Evolutionary conservation across 1,284 basidiomycete species (phyloP), one percentile per base, ranked within the genome.

Genomic region (Agroathelia rolfsii): DNA sequence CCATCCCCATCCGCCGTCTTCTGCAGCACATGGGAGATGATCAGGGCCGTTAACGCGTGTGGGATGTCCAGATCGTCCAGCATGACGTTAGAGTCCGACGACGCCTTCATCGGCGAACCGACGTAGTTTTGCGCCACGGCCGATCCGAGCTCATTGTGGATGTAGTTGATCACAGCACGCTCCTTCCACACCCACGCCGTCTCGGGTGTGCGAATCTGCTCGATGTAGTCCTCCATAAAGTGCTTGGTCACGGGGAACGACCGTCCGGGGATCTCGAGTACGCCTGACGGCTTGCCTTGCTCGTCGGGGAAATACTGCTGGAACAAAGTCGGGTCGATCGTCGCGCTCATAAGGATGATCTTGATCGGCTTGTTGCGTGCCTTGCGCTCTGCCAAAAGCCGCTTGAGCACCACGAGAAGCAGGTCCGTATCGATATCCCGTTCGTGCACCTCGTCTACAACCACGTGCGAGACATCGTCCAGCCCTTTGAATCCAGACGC

Each of bases 381-480:
- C 48, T 74, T 79, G 42, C 92, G 73, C 43, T 92, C 82, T 5
- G 71, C 73, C 43, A 95, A 56, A 13, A 95, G 58, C 14, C 86
- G 77, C 59, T 94, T 93, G 42, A 97, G 69, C 9, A 94, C 88
- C 37, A 94, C 88, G 6, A 98, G 72, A 28, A 94, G 59, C 28
- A 97, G 61, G 55, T 97, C 94, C 0, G 89, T 95, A 52, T 96
- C 92, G 37, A 96, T 78, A 49, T 95, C 92, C 19, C 93, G 79
- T 57, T 96, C 92, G 55, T 98, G 93, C 3, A 94, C 93, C 58
- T 98, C 93, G 55, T 98, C 93, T 25, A 96, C 86, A 24, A 96
- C 61, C 39, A 97, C 73, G 57, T 97, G 93, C 6, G 92, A 90
- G 29, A 95, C 70, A 36, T 76, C 67, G 47, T 96, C 90, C 42